These are phyloP conservation scores for Lentinula boryana DNA, from an alignment of 768 basidiomycete species.

Conservation along the genomic window DNA sequence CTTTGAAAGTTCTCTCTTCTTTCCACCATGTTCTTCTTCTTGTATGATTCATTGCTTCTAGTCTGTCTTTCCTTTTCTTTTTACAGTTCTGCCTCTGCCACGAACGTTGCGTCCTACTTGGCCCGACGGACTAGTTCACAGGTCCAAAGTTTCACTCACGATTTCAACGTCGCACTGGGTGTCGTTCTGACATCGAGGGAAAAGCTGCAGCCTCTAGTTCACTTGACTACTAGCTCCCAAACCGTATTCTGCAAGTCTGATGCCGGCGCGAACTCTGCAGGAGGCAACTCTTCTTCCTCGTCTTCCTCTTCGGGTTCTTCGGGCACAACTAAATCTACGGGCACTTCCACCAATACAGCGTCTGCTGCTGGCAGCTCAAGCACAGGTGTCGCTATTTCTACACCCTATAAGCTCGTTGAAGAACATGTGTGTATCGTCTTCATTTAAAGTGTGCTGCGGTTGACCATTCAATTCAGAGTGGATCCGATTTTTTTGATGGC, in stretches of 20 bases:
- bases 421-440: conserved; percentile 42
- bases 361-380: not conserved
- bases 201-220: not conserved
- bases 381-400: conserved; percentile 23
- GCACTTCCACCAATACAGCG: not conserved
- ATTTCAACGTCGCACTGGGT: conserved; percentile 3
- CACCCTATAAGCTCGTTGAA: conserved; percentile 55
- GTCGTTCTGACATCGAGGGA: not conserved
- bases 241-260: not conserved
- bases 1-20: not conserved
- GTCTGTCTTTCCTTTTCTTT: conserved; percentile 1
- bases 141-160: not conserved
- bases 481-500: conserved; percentile 72
- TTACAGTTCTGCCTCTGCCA: not conserved
- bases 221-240: not conserved
- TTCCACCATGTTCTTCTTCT: conserved; percentile 4
- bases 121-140: not conserved
- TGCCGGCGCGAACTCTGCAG: not conserved
- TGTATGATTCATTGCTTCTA: not conserved
- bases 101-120: not conserved
- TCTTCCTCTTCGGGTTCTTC: not conserved
- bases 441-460: not conserved
- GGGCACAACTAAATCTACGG: not conserved
- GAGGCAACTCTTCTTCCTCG: not conserved
- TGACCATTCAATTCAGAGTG: conserved; percentile 35